Evolutionary conservation across 352 stramenopile species (phyloP).

Genomic region (Thalassiosira livingstoniorum): DNA sequence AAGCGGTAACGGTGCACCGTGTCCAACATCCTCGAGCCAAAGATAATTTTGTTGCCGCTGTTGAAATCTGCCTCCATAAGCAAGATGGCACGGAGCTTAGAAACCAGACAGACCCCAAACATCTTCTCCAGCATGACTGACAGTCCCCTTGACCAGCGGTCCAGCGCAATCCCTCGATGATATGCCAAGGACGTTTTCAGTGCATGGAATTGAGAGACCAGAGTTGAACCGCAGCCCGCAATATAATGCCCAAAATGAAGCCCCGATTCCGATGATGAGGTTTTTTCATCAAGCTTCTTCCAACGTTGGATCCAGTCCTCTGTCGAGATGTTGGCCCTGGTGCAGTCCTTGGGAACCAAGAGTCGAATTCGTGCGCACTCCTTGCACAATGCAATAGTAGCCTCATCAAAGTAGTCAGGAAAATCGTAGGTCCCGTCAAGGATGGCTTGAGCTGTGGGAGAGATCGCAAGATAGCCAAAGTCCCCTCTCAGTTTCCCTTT

Average conservation of each 20-base stretch:
- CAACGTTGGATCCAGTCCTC: neutral
- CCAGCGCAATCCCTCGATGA: too few relatives aligned
- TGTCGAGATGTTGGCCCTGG: neutral
- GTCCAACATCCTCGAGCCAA: too few relatives aligned
- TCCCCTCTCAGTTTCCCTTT: neutral
- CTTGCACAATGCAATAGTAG: neutral
- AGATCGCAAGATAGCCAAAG: neutral
- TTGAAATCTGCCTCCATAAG: too few relatives aligned
- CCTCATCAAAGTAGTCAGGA: neutral
- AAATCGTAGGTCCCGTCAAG: neutral
- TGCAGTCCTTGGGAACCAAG: neutral
- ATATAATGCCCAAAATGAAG: neutral
- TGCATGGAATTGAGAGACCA: neutral
- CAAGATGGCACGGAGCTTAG: too few relatives aligned
- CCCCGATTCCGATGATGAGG: slow-evolving; percentile 8
- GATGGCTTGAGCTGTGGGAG: neutral
- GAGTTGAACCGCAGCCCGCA: neutral
- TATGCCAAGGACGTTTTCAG: too few relatives aligned
- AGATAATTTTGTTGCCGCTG: too few relatives aligned
- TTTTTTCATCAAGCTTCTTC: neutral
- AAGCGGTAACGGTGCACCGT: too few relatives aligned
- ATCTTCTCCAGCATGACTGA: too few relatives aligned
- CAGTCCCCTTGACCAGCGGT: too few relatives aligned
- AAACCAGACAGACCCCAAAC: too few relatives aligned
- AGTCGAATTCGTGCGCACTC: neutral